Evolutionary conservation across 1,139 yeast genomes (phyloP), one percentile per base, ranked within the genome.

Genomic region (Tardiomyces depauwii): DNA sequence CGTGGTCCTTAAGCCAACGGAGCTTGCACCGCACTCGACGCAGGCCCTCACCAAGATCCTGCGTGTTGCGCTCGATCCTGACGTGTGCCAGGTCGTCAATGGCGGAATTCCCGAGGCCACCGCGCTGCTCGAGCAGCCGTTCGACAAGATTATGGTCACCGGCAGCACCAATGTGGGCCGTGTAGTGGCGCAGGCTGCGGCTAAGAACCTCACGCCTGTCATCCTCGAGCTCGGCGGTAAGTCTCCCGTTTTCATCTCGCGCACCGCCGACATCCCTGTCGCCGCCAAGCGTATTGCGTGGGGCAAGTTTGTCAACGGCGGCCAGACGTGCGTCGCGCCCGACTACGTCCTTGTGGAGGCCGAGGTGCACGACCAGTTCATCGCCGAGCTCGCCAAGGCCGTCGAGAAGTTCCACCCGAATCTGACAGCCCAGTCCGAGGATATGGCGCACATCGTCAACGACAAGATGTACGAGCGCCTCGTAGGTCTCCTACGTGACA

Each of bases 201-300:
- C 94, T 5, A 80, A 85, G 64, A 74, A 77, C 39, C 71, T 89
- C 57, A 86, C 95, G 1, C 97, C 97, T 0, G 75, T 75, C 18
- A 67, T 84, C 23, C 72, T 91, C 51, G 97, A 89, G 65, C 72
- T 91, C 44, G 97, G 97, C 44, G 96, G 96, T 13, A 88, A 88
- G 62, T 82, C 91, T 2, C 96, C 96, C 0, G 85, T 78, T 0
- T 73, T 88, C 52, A 68, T 88, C 11, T 76, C 88, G 44, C 70
- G 73, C 41, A 70, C 74, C 44, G 64, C 62, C 6, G 53, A 60
- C 53, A 53, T 84, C 45, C 63, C 65, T 16, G 63, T 71, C 0
- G 72, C 84, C 14, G 79, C 88, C 16, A 73, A 73, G 50, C 75
- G 96, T 64, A 66, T 85, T 16, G 72, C 77, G 4, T 85, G 93